A percentile compares a stretch with the other conserved stretches of the same genome.
These are phyloP conservation scores for Saccharomycopsis sp. DNA, from an alignment of 805 yeast genomes.

Conservation along the genomic window DNA sequence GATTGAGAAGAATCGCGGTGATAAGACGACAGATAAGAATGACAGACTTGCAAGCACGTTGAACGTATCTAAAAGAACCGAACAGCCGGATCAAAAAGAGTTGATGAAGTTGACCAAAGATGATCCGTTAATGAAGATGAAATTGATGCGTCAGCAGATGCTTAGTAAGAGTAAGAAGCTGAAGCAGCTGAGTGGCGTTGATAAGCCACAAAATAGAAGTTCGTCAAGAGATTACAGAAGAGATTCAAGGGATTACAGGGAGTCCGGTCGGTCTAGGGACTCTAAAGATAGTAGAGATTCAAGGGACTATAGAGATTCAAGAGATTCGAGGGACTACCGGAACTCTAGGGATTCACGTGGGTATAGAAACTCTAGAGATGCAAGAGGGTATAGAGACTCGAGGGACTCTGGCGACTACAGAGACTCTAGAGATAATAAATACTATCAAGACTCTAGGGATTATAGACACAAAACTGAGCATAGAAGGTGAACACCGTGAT, in stretches of 20 bases:
- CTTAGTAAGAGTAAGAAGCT: no score
- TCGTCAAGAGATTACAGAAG: not conserved
- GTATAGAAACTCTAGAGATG: not conserved
- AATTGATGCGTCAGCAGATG: slow-evolving; percentile 15
- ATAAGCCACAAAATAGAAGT: not conserved
- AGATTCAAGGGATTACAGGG: not conserved
- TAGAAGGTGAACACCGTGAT: no score
- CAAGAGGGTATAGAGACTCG: not conserved
- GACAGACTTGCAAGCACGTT: slow-evolving; percentile 24
- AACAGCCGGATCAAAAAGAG: slow-evolving; percentile 22
- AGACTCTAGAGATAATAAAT: not conserved
- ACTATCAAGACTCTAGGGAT: not conserved
- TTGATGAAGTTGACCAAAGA: slow-evolving; percentile 28
- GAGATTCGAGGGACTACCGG: not conserved
- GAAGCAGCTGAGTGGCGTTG: no score
- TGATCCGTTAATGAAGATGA: slow-evolving; percentile 47
- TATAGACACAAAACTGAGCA: no score
- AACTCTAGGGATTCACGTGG: not conserved
- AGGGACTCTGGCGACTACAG: not conserved
- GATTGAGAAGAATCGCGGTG: slow-evolving; percentile 21
- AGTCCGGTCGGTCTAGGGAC: not conserved
- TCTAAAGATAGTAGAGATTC: not conserved
- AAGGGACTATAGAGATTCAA: not conserved
- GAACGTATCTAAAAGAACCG: slow-evolving; percentile 23
- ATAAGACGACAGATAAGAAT: slow-evolving; percentile 23